Evolutionary conservation across 208 protist genomes (phyloP), one percentile per base, ranked within the genome.

Genomic region (Trypanosoma avium): DNA sequence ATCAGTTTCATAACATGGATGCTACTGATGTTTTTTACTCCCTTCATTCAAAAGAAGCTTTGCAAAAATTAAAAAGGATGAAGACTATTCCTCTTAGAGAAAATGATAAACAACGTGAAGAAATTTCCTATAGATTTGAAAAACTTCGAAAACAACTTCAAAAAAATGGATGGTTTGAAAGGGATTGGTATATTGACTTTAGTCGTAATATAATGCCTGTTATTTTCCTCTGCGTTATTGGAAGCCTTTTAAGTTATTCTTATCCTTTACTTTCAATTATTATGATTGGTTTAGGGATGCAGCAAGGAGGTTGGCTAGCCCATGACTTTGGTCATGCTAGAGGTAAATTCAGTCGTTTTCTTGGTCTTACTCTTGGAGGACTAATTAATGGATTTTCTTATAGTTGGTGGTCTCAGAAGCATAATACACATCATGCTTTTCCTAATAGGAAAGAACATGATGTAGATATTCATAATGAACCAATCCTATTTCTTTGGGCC

Each of bases 351-450:
- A 48, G 66, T 52, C 66, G 67, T 46, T 74, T 81, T 33, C 70
- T 93, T 27, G 81, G 73, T 29, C 68, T 81, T 38, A 48, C 58
- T 10, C 48, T 85, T 22, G 81, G 77, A 13, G 83, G 79, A 10
- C 36, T 82, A 21, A 74, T 88, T 42, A 88, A 84, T 58, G 82
- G 73, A 48, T 88, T 92, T 54, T 89, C 82, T 12, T 57, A 81
- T 12, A 59, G 73, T 33, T 90, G 84, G 82, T 91, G 88, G 84
- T 83, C 81, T 35, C 62, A 88, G 61, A 93, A 91, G 67, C 88
- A 92, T 78, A 86, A 91, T 68, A 74, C 57, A n/a, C 88, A 94
- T 81, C 88, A 94, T 74, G 46, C 81, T 21, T 90, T 89, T 65
- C 76, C 86, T 5, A 92, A 94, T 67, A 70, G 82, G 32, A 84